Evolutionary conservation across 2,329 filamentous ascomycete genomes (phyloP).

Genomic region (Gnomoniopsis sp.): DNA sequence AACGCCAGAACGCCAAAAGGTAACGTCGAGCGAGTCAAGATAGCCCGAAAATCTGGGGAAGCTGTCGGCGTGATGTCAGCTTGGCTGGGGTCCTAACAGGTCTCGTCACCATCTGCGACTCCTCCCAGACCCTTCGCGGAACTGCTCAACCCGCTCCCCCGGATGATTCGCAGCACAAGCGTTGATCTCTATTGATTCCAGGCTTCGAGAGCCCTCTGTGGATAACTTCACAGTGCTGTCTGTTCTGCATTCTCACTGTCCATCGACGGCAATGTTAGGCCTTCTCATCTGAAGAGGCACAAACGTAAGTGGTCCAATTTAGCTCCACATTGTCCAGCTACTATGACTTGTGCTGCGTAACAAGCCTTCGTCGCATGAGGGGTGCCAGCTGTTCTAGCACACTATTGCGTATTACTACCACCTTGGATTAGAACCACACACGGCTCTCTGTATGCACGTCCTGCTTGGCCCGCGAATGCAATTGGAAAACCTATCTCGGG

Average conservation of each 20-base stretch:
- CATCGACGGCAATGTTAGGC: no score
- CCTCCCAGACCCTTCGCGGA: neutral
- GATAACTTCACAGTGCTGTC: neutral
- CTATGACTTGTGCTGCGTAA: no score
- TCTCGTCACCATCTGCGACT: neutral
- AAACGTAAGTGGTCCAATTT: no score
- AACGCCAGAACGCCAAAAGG: neutral
- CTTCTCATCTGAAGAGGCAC: no score
- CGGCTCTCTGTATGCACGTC: no score
- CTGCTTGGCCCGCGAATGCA: no score
- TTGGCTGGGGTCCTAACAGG: neutral
- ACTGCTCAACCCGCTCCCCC: neutral
- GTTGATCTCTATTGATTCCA: neutral
- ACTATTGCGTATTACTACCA: no score
- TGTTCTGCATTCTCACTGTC: neutral
- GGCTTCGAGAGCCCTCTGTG: neutral
- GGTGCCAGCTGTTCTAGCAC: no score
- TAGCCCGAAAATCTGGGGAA: constrained; percentile 12
- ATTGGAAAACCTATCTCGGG: no score
- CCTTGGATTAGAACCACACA: no score
- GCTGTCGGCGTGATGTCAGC: constrained; percentile 5
- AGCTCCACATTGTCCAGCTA: no score
- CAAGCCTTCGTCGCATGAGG: no score
- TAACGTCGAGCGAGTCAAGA: constrained; percentile 11
- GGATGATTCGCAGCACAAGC: neutral